Evolutionary conservation across 352 stramenopile genomes (phyloP).

Genomic region (Phytophthora syringae): DNA sequence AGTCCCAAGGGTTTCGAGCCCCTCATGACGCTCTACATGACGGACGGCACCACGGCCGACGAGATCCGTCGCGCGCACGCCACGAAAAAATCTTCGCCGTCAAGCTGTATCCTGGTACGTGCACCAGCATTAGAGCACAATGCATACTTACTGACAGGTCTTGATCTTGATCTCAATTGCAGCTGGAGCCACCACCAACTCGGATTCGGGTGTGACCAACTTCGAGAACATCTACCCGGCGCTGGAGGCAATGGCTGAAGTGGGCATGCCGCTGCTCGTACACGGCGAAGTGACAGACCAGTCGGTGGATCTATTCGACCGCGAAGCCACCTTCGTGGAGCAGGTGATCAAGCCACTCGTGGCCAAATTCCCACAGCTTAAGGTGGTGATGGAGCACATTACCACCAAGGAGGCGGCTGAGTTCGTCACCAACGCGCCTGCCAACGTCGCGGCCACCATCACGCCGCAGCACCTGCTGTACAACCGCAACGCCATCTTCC

Average conservation of each 20-base stretch:
- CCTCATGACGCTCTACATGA: slow-evolving; percentile 98
- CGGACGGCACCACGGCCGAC: slow-evolving; percentile 96
- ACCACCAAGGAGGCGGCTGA: slow-evolving; percentile 96
- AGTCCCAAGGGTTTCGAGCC: slow-evolving; percentile 84
- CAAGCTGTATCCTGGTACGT: slow-evolving; percentile 97
- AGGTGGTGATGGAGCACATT: slow-evolving; percentile 99
- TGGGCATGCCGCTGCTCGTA: slow-evolving; percentile 95
- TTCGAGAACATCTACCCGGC: slow-evolving; percentile 94
- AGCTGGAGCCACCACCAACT: slow-evolving; percentile 99
- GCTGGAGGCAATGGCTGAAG: slow-evolving; percentile 74
- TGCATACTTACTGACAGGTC: slow-evolving; percentile 3
- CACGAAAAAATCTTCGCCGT: slow-evolving; percentile 93
- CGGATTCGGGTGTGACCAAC: slow-evolving; percentile 96
- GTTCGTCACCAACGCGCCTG: slow-evolving; percentile 90
- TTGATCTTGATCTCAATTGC: slow-evolving; percentile 1
- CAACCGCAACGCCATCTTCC: slow-evolving; percentile 97
- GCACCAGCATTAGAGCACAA: neutral
- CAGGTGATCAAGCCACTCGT: slow-evolving; percentile 95
- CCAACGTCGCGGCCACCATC: slow-evolving; percentile 97
- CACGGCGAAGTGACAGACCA: slow-evolving; percentile 97
- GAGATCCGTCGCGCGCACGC: slow-evolving; percentile 94
- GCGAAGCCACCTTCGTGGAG: slow-evolving; percentile 97
- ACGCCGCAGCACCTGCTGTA: slow-evolving; percentile 99
- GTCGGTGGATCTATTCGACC: slow-evolving; percentile 98
- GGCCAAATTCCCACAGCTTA: slow-evolving; percentile 92